Evolutionary conservation across 495 filamentous ascomycete genomes (phyloP).

Genomic region (Neurospora pannonica): DNA sequence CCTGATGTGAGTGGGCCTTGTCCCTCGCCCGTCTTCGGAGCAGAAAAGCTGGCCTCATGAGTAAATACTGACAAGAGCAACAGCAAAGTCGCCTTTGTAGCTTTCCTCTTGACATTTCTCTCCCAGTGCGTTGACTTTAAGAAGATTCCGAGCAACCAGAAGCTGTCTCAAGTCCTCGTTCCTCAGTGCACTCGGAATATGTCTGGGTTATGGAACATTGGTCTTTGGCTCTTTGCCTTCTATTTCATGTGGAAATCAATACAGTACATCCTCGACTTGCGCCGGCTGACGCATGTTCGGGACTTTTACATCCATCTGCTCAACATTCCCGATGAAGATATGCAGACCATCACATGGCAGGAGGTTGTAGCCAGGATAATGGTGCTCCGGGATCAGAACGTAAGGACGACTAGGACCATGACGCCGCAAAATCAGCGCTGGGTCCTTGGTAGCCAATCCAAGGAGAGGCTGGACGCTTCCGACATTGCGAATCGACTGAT

Average conservation of each 20-base stretch:
- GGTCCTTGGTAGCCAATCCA: slow-evolving; percentile 75
- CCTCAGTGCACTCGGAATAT: slow-evolving; percentile 79
- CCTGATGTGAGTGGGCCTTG: slow-evolving; percentile 54
- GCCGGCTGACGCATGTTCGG: slow-evolving; percentile 65
- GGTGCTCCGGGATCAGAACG: slow-evolving; percentile 76
- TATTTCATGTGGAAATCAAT: slow-evolving; percentile 77
- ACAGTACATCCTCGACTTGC: slow-evolving; percentile 64
- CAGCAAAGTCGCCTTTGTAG: slow-evolving; percentile 61
- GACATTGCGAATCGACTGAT: slow-evolving; percentile 96
- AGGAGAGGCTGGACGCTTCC: slow-evolving; percentile 90
- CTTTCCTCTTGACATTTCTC: slow-evolving; percentile 76
- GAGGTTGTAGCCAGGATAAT: slow-evolving; percentile 85
- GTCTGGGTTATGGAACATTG: slow-evolving; percentile 67
- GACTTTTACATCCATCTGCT: slow-evolving; percentile 85
- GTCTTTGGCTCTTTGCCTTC: slow-evolving; percentile 80
- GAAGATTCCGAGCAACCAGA: slow-evolving; percentile 63
- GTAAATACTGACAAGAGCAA: slow-evolving; percentile 10
- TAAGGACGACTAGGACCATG: slow-evolving; percentile 60
- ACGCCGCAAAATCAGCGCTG: slow-evolving; percentile 42
- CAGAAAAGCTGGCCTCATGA: slow-evolving; percentile 32
- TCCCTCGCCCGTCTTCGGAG: background rate
- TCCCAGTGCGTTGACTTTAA: slow-evolving; percentile 79
- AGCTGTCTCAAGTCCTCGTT: slow-evolving; percentile 66
- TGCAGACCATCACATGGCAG: slow-evolving; percentile 96
- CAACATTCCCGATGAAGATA: slow-evolving; percentile 79